Percentiles rank a stretch among this genome's conserved stretches.
Evolutionary conservation across 305 asterid species (phyloP).

Genomic region (Fraxinus nigra): DNA sequence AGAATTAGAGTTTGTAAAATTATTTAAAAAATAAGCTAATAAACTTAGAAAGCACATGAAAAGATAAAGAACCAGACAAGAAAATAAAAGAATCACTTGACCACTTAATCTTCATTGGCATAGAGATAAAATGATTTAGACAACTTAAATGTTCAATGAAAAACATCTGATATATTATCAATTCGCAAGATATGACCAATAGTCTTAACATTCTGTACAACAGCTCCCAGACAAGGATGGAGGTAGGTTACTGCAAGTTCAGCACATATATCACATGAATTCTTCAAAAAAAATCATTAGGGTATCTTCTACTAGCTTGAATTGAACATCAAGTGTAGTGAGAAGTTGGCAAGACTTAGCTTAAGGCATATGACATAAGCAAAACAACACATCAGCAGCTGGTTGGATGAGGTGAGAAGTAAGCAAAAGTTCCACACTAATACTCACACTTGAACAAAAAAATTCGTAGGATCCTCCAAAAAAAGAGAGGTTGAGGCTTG

Average conservation of each 20-base stretch:
- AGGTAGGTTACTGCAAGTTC: not conserved
- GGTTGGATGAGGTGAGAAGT: not conserved
- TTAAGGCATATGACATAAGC: not conserved
- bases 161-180: not conserved
- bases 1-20: not conserved
- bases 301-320: not conserved
- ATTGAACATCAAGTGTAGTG: not conserved
- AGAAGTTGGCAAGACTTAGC: not conserved
- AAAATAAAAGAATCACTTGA: not conserved
- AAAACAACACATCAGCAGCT: not conserved
- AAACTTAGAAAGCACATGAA: not conserved
- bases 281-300: not conserved
- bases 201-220: not conserved
- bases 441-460: not conserved
- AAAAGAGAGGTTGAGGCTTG: not conserved
- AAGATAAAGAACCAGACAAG: not conserved
- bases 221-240: not conserved
- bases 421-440: not conserved
- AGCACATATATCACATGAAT: not conserved
- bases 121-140: not conserved
- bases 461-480: not conserved
- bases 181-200: not conserved
- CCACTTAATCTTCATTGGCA: not conserved
- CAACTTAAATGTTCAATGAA: not conserved
- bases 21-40: not conserved